Evolutionary conservation across 2,329 filamentous ascomycete species (phyloP), one percentile per base, ranked within the genome.

Genomic region (Diaporthe citriasiana): DNA sequence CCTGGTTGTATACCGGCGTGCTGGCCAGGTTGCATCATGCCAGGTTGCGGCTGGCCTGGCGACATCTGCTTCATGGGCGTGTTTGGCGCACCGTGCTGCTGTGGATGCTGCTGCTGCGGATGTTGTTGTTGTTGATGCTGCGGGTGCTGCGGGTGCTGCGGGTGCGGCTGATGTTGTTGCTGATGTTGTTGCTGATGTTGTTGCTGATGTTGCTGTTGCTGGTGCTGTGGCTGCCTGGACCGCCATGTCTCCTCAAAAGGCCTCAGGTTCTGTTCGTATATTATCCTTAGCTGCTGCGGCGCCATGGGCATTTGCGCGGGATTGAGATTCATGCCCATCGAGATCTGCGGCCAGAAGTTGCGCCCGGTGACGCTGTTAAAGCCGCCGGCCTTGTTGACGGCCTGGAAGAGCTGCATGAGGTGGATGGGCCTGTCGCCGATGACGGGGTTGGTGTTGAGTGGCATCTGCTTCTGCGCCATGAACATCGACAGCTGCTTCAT

Each of bases 401-500:
- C 87, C 75, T 93, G 90, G 82, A 97, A 98, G 4, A 98, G 86
- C 75, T 92, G 89, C 79, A 94, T 90, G 17, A 98, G 84, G 78
- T 93, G 93, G 50, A 98, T 87, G 0, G 89, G 89, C 15, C 94
- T 91, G 70, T 95, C 93, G 70, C 90, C 92, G 33, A 97, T 89
- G 30, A 90, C 85, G 0, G 95, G 95, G 76, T 92, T 93, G 1
- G 89, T 85, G 60, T 98, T 95, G 66, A 98, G 87, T 0, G 91
- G 92, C 25, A 94, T 86, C 42, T 92, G 91, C 74, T 93, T 92
- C 63, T 91, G 88, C 74, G 89, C 89, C 92, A 97, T 97, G 76
- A 97, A 94, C n/a, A 88, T 85, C 27, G 90, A 89, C 10, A 98
- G 86, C 51, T 92, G 93, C 79, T 94, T 93, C 82, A 97, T 87